These are phyloP conservation scores for Aspergillus ruber DNA, from an alignment of 2,329 filamentous ascomycete species.

Conservation along the genomic window DNA sequence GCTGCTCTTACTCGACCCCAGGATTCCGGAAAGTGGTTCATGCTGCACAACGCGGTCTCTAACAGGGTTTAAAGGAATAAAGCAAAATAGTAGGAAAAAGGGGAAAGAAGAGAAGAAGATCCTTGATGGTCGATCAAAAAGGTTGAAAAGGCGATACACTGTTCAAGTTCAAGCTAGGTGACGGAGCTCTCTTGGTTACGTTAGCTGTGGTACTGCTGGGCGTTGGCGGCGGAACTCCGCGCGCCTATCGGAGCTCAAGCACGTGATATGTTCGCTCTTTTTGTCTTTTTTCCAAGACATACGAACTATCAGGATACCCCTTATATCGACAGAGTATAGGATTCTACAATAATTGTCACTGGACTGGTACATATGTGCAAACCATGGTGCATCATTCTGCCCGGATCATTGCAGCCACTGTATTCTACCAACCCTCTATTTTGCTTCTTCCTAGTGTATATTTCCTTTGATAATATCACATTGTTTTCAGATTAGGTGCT, in stretches of 20 bases:
- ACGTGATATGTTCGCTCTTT: conserved; percentile 2
- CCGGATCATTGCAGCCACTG: too few species aligned
- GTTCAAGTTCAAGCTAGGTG: conserved; percentile 16
- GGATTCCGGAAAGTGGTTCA: conserved; percentile 61
- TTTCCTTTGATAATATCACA: not conserved
- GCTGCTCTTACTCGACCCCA: conserved; percentile 53
- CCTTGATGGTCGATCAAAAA: not conserved
- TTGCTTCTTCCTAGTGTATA: not conserved
- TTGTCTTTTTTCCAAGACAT: too few species aligned
- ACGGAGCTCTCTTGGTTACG: conserved; percentile 26
- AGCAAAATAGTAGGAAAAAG: not conserved
- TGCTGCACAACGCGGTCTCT: conserved; percentile 27
- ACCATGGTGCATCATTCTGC: too few species aligned
- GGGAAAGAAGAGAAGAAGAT: conserved; percentile 1
- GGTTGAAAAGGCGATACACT: conserved; percentile 9
- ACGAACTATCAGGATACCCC: too few species aligned
- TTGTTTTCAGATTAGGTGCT: not conserved
- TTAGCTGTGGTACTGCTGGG: conserved; percentile 10
- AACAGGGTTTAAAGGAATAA: not conserved
- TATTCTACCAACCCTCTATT: not conserved
- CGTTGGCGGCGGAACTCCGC: conserved; percentile 5
- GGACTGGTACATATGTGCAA: too few species aligned
- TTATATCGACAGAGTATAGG: too few species aligned
- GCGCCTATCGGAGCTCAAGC: conserved; percentile 11
- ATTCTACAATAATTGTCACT: too few species aligned